Conservation (phyloP, 140 eudicot genomes). For the Flaveria floridana region DNA sequence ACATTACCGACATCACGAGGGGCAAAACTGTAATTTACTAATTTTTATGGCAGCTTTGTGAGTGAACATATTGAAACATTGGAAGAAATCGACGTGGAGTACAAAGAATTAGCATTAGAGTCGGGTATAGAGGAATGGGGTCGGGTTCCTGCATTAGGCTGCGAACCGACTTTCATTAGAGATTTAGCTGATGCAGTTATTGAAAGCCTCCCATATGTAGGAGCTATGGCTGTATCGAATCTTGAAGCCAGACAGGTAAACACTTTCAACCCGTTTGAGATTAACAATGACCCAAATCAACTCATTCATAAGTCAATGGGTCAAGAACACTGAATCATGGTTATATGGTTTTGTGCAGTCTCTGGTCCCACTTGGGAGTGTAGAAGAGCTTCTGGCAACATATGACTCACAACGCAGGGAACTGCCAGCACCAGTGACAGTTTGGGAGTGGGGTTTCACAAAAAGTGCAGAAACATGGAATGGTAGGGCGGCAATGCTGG, state of each 20-base stretch:
- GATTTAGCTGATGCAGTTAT: slow-evolving; percentile 98
- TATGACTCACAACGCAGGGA: slow-evolving; percentile 97
- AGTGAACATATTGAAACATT: slow-evolving; percentile 93
- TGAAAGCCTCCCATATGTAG: slow-evolving; percentile 97
- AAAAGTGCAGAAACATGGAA: slow-evolving; percentile 99
- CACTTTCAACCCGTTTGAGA: background rate
- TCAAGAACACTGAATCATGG: background rate
- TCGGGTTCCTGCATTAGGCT: slow-evolving; percentile 98
- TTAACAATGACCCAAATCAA: background rate
- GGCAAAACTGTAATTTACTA: background rate
- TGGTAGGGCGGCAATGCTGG: slow-evolving; percentile 94
- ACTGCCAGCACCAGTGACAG: slow-evolving; percentile 85
- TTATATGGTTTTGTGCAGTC: slow-evolving; percentile 56
- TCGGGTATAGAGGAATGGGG: slow-evolving; percentile 97
- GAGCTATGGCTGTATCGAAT: slow-evolving; percentile 98
- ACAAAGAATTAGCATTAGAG: slow-evolving; percentile 86
- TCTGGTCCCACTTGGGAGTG: slow-evolving; percentile 94
- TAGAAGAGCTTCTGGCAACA: slow-evolving; percentile 93
- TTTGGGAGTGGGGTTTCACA: slow-evolving; percentile 99
- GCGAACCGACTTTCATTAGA: slow-evolving; percentile 80
- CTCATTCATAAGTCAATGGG: background rate
- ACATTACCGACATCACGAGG: background rate
- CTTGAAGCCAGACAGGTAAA: slow-evolving; percentile 96
- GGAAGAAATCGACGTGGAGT: slow-evolving; percentile 96
- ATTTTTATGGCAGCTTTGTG: slow-evolving; percentile 62